Evolutionary conservation across 1,284 basidiomycete genomes (phyloP), one percentile per base, ranked within the genome.

Genomic region (Neonothopanus nambi): DNA sequence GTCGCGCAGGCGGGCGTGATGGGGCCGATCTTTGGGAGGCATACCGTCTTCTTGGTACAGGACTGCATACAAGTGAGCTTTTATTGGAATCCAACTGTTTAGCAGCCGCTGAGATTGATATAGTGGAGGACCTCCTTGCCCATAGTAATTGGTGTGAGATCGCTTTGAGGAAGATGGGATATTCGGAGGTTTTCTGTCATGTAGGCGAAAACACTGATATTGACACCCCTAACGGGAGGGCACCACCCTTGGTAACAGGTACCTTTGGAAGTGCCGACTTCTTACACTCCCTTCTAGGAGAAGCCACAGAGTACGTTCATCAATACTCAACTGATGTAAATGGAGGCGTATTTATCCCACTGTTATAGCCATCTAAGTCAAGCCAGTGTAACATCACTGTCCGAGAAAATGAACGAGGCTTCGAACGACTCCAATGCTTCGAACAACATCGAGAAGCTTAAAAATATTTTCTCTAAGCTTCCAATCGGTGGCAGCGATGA

Each of bases 211-310:
- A 82, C 61, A 84, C 85, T 76, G 65, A 64, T 59, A 76, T 90
- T 52, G 76, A 86, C 44, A 85, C 88, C 2, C 91, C 91, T 5
- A 82, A 84, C 58, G 91, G 91, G 5, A 73, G 73, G 23, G 84
- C 87, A 5, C 84, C 85, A 23, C 90, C 90, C 46, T 76, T 93
- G 23, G 83, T 93, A n/a, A 93, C 91, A 9, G 91, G 88, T 20
- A 91, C 89, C 0, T 93, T 93, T 62, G 91, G 90, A 21, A 81
- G 85, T 54, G 81, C 84, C 49, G 90, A 93, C 66, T 93, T 93
- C 65, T 76, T 91, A 59, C 84, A 87, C 64, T 87, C 84, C 5
- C 69, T 82, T 41, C 71, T 82, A 63, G 81, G 76, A 56, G 81
- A 86, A 65, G 81, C 82, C 11, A 78, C 77, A 54, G 82, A 85